A percentile compares a stretch with the other conserved stretches of the same genome.
Evolutionary conservation across 2,329 filamentous ascomycete species (phyloP).

Genomic region (Daldinia eschscholtzii): DNA sequence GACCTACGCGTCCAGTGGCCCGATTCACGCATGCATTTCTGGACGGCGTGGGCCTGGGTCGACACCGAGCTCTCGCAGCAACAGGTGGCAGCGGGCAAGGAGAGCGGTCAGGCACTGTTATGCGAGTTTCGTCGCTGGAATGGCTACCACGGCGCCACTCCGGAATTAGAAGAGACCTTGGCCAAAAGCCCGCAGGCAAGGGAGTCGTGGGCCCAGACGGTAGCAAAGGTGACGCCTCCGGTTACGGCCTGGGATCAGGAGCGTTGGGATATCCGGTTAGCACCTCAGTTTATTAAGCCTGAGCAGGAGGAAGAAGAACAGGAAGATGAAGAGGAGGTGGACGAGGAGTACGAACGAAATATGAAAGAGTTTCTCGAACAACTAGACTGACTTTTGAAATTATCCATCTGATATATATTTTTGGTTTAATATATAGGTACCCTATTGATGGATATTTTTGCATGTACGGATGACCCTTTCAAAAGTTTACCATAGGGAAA

Average conservation of each 20-base stretch:
- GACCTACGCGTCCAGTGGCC: not conserved
- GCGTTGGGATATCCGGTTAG: constrained; percentile 18
- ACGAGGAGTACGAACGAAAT: not conserved
- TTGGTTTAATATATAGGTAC: too few species aligned
- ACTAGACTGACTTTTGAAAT: not conserved
- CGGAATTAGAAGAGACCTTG: not conserved
- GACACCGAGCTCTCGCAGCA: not conserved
- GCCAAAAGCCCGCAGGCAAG: constrained; percentile 8
- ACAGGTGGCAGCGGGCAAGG: not conserved
- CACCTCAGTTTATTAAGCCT: not conserved
- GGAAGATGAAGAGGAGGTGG: not conserved
- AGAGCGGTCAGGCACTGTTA: not conserved
- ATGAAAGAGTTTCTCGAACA: not conserved
- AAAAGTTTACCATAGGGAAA: too few species aligned
- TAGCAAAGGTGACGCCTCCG: constrained; percentile 22
- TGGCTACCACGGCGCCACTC: not conserved
- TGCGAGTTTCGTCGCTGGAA: not conserved
- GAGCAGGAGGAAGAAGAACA: not conserved
- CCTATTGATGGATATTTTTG: too few species aligned
- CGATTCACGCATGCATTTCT: not conserved
- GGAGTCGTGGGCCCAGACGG: constrained; percentile 12
- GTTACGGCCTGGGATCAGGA: constrained; percentile 25
- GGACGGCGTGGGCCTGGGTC: not conserved
- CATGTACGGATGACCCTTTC: too few species aligned
- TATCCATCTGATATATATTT: too few species aligned